Conservation (phyloP, 2,329 filamentous ascomycete genomes). For the Penicillium occitanis region DNA sequence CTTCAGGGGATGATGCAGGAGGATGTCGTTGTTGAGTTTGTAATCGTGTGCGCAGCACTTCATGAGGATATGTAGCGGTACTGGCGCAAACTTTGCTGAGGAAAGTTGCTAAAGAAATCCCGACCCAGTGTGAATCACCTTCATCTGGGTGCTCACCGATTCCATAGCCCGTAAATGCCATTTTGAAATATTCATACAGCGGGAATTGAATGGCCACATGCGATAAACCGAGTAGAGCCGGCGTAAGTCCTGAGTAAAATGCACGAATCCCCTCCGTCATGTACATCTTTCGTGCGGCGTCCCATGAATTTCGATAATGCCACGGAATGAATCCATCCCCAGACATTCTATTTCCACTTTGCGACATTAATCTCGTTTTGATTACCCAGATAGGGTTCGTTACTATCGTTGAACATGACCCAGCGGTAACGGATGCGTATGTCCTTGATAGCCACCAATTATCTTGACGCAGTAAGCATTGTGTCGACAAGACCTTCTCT, state of each 20-base stretch:
- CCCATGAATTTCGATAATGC: conserved; percentile 86
- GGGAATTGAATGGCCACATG: conserved; percentile 98
- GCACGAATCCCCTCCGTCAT: conserved; percentile 79
- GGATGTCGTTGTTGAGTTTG: conserved; percentile 83
- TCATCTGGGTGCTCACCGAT: conserved; percentile 71
- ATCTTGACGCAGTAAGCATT: conserved; percentile 48
- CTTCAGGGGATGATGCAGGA: conserved; percentile 49
- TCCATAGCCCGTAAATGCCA: conserved; percentile 80
- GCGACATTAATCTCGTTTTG: conserved; percentile 97
- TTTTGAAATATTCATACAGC: conserved; percentile 90
- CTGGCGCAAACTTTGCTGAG: conserved; percentile 93
- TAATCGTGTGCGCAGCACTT: conserved; percentile 87
- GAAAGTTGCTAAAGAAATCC: conserved; percentile 84
- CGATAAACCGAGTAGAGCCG: conserved; percentile 84
- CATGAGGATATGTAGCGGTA: conserved; percentile 93
- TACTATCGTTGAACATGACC: conserved; percentile 85
- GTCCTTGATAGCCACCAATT: conserved; percentile 78
- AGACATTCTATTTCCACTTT: conserved; percentile 58
- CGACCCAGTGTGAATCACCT: conserved; percentile 71
- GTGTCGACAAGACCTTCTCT: not conserved
- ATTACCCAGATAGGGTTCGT: conserved; percentile 99
- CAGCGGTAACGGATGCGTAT: conserved; percentile 86
- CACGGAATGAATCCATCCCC: conserved; percentile 60
- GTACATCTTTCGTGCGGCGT: conserved; percentile 97
- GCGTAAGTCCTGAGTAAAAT: conserved; percentile 93